Conservation (phyloP, 805 yeast species). For the Kuraishia capsulata region DNA sequence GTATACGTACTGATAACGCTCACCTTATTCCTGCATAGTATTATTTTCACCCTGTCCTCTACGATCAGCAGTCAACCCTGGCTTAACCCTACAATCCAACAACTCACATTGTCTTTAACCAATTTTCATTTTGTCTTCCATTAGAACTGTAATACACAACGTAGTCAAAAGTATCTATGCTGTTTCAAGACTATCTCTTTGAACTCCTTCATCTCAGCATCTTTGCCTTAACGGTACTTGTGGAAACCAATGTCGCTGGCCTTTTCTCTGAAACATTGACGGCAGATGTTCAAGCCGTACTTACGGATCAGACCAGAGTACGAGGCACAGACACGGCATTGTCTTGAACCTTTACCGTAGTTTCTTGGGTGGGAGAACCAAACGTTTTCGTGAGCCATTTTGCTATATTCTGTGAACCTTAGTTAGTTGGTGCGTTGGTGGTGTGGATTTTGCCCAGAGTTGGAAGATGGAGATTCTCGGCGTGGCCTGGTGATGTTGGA, state of each 20-base stretch:
- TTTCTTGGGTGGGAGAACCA: slow-evolving; percentile 99
- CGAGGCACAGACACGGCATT: slow-evolving; percentile 98
- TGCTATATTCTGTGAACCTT: slow-evolving; percentile 32
- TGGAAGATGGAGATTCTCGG: too few species aligned
- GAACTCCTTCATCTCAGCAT: not conserved
- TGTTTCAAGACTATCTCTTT: not conserved
- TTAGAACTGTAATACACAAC: not conserved
- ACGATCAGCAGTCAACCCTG: too few species aligned
- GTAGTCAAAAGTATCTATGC: not conserved
- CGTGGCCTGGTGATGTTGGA: too few species aligned
- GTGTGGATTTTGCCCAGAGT: too few species aligned
- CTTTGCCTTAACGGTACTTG: slow-evolving; percentile 80
- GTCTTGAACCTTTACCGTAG: slow-evolving; percentile 99
- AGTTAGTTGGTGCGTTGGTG: too few species aligned
- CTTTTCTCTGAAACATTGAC: slow-evolving; percentile 99
- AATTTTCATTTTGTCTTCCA: not conserved
- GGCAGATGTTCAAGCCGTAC: slow-evolving; percentile 98
- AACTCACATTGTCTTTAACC: too few species aligned
- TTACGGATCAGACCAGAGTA: slow-evolving; percentile 99
- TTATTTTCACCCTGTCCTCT: too few species aligned
- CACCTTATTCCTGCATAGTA: too few species aligned
- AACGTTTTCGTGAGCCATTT: slow-evolving; percentile 99
- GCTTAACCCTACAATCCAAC: too few species aligned
- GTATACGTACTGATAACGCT: not conserved
- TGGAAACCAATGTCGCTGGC: slow-evolving; percentile 98